A percentile compares a stretch with the other conserved stretches of the same genome.
These are phyloP conservation scores for Suillus discolor DNA, from an alignment of 768 basidiomycete species.

Conservation along the genomic window DNA sequence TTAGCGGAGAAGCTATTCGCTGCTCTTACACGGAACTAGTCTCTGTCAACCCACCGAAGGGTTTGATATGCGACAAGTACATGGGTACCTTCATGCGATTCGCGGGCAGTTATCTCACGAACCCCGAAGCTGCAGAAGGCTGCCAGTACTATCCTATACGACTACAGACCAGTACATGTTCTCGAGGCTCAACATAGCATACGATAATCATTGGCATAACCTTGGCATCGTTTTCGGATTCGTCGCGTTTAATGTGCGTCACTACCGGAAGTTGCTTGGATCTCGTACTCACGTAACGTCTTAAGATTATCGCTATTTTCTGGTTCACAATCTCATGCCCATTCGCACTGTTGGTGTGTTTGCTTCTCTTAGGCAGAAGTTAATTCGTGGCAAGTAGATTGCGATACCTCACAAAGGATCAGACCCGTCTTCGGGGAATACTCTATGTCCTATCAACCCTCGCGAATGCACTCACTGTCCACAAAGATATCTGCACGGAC, in stretches of 20 bases:
- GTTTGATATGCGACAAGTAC: constrained; percentile 75
- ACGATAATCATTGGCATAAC: constrained; percentile 49
- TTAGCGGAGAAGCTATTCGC: constrained; percentile 59
- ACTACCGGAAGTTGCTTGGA: background rate
- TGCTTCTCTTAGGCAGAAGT: background rate
- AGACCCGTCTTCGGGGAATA: background rate
- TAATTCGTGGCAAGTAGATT: background rate
- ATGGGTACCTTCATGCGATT: constrained; percentile 61
- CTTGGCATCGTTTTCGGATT: constrained; percentile 48
- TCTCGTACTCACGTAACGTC: background rate
- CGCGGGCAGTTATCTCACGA: constrained; percentile 76
- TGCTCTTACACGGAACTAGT: constrained; percentile 74
- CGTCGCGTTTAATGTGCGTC: constrained; percentile 46
- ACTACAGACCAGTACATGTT: constrained; percentile 55
- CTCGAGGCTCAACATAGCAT: constrained; percentile 58
- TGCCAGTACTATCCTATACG: constrained; percentile 76
- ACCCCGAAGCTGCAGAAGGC: constrained; percentile 54
- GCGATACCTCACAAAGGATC: background rate
- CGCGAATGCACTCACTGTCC: background rate
- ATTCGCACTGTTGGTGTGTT: background rate
- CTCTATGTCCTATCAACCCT: background rate
- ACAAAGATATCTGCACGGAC: constrained; percentile 55
- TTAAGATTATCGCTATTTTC: background rate
- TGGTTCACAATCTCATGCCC: background rate
- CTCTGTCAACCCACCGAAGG: constrained; percentile 69